Evolutionary conservation across 192 early-diverging fungal species (phyloP), one percentile per base, ranked within the genome.

Genomic region (Chytriomyces hyalinus): DNA sequence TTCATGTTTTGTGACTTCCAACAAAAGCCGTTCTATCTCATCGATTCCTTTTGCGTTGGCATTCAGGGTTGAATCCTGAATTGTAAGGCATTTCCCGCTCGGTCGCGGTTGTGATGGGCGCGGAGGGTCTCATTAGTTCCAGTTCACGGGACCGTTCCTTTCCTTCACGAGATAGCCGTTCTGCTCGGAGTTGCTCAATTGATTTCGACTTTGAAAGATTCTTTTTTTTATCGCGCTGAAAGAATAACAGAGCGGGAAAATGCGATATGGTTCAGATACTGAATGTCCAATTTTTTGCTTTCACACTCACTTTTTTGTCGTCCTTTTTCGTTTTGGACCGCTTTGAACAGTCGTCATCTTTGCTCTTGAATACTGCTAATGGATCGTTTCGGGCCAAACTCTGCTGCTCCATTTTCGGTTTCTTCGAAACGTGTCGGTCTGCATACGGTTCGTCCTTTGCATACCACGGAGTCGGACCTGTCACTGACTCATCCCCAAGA

Each of bases 401-500:
- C 36, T 36, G 36, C 36, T 46, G 26, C 28, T 22, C 50, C 15
- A 51, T 24, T 61, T 49, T 15, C 61, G 59, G 53, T 53, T 24
- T 53, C 20, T 79, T 51, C 4, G 49, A 47, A 45, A 43, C 47
- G 53, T 7, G 49, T 51, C 22, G 13, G 8, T 50, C 65, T n/a
- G 75, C 65, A 11, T 48, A 57, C 64, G 62, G 47, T 47, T 80
- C 79, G 26, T 68, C 53, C n/a, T 73, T 51, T 6, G 79, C 79
- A 59, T 83, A 83, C 82, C 82, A 84, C 47, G 80, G 80, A 20
- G 49, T 65, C 10, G 49, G 73, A 43, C 77, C 70, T 36, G 78
- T 79, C 44, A 67, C 80, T 46, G n/a, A n/a, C 8, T 76, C 80
- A 24, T 79, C 74, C 7, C 80, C 92, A n/a, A 92, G 80, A 81